phyloP scores from a whole-genome alignment of 1,284 basidiomycete species.

The Naganishia cerealis region DNA sequence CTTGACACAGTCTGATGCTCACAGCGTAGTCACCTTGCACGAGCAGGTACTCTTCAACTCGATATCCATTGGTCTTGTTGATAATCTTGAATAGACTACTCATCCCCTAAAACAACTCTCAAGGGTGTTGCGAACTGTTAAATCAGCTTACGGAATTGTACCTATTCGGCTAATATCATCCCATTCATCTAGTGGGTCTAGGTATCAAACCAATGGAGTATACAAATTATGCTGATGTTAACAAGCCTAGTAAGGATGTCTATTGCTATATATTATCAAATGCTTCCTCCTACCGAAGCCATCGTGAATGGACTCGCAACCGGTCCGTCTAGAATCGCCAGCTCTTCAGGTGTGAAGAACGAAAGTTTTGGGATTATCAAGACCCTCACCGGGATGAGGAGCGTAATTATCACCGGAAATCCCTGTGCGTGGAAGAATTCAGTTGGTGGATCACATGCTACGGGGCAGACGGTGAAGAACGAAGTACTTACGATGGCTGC shows the following conservation, averaged over 20 bases:
- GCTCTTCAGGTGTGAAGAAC: conserved; percentile 71
- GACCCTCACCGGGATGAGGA: conserved; percentile 79
- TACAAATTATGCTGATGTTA: background rate
- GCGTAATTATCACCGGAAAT: conserved; percentile 84
- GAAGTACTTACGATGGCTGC: conserved; percentile 58
- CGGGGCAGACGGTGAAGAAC: background rate
- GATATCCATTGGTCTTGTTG: too few species aligned
- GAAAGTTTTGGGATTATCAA: conserved; percentile 71
- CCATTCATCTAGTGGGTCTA: background rate
- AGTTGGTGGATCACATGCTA: background rate
- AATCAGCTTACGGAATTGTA: too few species aligned
- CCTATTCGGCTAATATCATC: background rate
- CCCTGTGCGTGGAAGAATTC: conserved; percentile 52
- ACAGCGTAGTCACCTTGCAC: too few species aligned
- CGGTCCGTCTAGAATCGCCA: conserved; percentile 81
- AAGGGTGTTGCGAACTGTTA: too few species aligned
- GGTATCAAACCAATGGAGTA: background rate
- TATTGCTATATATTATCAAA: conserved; percentile 27
- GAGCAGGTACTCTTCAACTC: too few species aligned
- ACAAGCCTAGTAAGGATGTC: background rate
- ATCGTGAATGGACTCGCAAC: conserved; percentile 62
- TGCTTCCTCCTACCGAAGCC: conserved; percentile 31
- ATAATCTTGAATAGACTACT: too few species aligned
- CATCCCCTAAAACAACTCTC: too few species aligned
- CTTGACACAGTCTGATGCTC: too few species aligned